phyloP scores from a whole-genome alignment of 345 rosid species.

The Euphorbia pulcherrima region DNA sequence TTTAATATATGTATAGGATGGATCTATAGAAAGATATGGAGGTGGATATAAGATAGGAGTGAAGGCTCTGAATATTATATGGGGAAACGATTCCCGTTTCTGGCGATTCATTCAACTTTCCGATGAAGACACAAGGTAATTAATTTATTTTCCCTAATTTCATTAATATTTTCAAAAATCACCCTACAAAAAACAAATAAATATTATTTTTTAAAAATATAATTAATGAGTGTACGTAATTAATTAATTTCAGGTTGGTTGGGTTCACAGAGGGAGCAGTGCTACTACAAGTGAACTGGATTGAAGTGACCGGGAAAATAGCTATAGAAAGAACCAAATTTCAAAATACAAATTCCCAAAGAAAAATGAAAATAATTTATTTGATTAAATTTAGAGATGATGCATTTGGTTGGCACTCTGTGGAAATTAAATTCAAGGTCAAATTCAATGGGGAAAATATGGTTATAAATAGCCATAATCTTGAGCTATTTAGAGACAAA shows the following conservation, averaged over 20 bases:
- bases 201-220: no score
- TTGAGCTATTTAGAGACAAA: conserved; percentile 21
- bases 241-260: conserved; percentile 10
- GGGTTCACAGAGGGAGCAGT: conserved; percentile 20
- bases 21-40: neutral
- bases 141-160: neutral
- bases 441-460: conserved; percentile 16
- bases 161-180: no score
- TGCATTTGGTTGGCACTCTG: conserved; percentile 38
- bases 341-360: neutral
- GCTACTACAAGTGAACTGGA: conserved; percentile 35
- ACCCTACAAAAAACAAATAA: no score
- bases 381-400: conserved; percentile 27
- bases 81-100: conserved; percentile 28
- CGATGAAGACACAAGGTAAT: conserved; percentile 8
- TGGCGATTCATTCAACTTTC: conserved; percentile 21
- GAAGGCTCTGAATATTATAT: conserved; percentile 23
- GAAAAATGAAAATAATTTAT: conserved; percentile 16
- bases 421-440: conserved; percentile 29
- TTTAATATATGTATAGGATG: neutral
- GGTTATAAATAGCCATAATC: conserved; percentile 9
- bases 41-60: conserved; percentile 9
- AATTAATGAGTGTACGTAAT: no score
- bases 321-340: neutral
- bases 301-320: conserved; percentile 30